These are phyloP conservation scores for Xylaria acuta DNA, from an alignment of 495 filamentous ascomycete species.

Conservation along the genomic window DNA sequence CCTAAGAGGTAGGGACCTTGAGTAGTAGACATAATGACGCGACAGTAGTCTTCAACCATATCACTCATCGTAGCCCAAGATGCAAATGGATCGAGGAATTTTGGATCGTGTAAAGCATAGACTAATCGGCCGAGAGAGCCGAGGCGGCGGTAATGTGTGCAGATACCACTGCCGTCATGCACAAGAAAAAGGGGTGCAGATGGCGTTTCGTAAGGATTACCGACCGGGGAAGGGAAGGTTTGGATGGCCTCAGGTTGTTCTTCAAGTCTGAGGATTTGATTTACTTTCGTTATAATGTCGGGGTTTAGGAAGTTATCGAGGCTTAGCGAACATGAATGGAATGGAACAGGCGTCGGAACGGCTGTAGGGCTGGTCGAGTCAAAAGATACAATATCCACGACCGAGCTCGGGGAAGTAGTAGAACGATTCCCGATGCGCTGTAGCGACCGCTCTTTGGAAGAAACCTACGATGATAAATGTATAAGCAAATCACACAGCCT, in stretches of 20 bases:
- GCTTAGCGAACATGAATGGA: not conserved
- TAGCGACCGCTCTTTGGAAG: not conserved
- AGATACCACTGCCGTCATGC: slow-evolving; percentile 23
- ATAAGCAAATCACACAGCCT: not conserved
- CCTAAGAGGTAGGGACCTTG: slow-evolving; percentile 61
- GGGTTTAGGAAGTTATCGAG: not conserved
- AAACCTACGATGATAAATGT: not conserved
- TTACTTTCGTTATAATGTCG: not conserved
- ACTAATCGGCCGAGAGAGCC: slow-evolving; percentile 10
- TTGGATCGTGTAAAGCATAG: slow-evolving; percentile 24
- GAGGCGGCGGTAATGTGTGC: slow-evolving; percentile 23
- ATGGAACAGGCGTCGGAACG: not conserved
- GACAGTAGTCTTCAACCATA: slow-evolving; percentile 20
- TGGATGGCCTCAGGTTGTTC: not conserved
- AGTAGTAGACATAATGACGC: slow-evolving; percentile 9
- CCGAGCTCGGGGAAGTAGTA: not conserved
- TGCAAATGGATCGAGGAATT: slow-evolving; percentile 20
- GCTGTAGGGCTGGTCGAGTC: not conserved
- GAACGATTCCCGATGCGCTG: not conserved
- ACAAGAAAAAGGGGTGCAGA: slow-evolving; percentile 8
- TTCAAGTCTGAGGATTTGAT: not conserved
- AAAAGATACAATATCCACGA: not conserved
- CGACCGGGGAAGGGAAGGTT: not conserved
- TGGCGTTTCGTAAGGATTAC: not conserved
- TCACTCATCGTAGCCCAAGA: slow-evolving; percentile 14